Evolutionary conservation across 768 basidiomycete genomes (phyloP), one percentile per base, ranked within the genome.

Genomic region (Crassisporium funariophilum): DNA sequence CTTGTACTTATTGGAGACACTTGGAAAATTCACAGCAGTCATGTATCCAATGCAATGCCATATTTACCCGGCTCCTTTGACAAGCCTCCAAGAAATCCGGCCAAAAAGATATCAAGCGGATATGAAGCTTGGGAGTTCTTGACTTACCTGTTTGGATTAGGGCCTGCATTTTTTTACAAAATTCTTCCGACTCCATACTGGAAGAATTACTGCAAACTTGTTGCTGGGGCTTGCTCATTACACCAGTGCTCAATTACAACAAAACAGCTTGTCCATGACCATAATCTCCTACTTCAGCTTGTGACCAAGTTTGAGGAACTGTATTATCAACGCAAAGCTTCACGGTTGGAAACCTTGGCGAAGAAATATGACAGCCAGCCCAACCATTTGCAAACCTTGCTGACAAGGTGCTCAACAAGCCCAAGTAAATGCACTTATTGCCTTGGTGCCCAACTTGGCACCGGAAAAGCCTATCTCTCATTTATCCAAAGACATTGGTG

Each of bases 71-170:
- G 49, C 9, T 59, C 56, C 3, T 65, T 62, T 51, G 51, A 63
- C 24, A 55, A 55, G 0, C 59, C 61, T 16, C 65, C 65, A 29
- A 56, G 55, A 11, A 65, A 65, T 50, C 61, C 56, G 6, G 63
- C 61, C 0, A 57, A 70, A 42, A 73, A 72, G 29, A 63, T 73
- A 5, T 53, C 48, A 3, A 70, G 66, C 45, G 68, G 71, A 0
- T 75, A 72, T 50, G 73, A 74, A 35, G 69, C 69, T 1, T 57
- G 55, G 21, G 71, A 75, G 44, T 75, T 42, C 27, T 49, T 56
- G 3, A 35, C 54, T 0, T 72, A 71, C 43, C 9, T 73, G 12
- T 71, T 53, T 54, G 65, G 68, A 0, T 61, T 69, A 21, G 65
- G 62, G 8, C 71, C 68, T 5, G 67, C 52, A 6, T 54, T 70